Conservation (phyloP, 768 basidiomycete genomes). For the Tricholoma furcatifolium region DNA sequence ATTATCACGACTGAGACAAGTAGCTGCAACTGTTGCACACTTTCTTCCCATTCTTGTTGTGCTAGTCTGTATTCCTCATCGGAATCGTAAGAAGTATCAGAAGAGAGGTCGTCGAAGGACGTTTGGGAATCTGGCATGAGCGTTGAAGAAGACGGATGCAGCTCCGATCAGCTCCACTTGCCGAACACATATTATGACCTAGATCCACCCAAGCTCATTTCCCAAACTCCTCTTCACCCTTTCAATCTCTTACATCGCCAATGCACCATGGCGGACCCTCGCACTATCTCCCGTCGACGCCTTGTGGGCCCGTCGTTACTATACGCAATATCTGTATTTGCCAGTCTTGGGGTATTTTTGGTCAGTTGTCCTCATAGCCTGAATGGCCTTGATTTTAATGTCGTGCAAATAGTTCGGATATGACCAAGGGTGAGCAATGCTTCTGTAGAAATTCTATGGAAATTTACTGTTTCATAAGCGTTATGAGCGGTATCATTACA, state of each 20-base stretch:
- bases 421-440: constrained; percentile 70
- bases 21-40: constrained; percentile 78
- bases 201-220: not conserved
- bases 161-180: constrained; percentile 13
- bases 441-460: constrained; percentile 12
- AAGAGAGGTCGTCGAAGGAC: constrained; percentile 62
- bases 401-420: constrained; percentile 62
- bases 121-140: constrained; percentile 60
- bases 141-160: not conserved
- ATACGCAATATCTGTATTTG: constrained; percentile 78
- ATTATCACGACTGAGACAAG: constrained; percentile 77
- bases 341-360: constrained; percentile 82
- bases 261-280: constrained; percentile 56
- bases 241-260: constrained; percentile 20
- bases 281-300: constrained; percentile 34
- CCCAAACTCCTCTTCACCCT: constrained; percentile 3
- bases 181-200: constrained; percentile 5
- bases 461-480: constrained; percentile 39
- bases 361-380: constrained; percentile 44
- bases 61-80: constrained; percentile 75
- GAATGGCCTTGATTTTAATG: constrained; percentile 2
- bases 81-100: constrained; percentile 53
- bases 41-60: constrained; percentile 94
- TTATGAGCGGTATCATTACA: constrained; percentile 92
- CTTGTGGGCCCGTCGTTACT: constrained; percentile 79